Conservation (phyloP, 2,329 filamentous ascomycete species). For the Cordyceps javanica region DNA sequence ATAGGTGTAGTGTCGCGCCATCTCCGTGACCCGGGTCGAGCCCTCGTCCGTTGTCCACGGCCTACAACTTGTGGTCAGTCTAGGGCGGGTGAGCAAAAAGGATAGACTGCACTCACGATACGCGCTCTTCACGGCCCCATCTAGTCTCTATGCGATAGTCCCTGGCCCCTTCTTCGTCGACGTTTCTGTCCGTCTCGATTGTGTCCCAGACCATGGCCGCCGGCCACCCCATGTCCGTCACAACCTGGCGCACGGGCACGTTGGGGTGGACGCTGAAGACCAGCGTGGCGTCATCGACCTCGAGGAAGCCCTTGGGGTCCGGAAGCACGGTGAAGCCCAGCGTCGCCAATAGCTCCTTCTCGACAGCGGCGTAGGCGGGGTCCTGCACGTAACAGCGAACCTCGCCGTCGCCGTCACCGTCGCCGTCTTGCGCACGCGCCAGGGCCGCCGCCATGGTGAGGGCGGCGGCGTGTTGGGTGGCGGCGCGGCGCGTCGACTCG, state of each 20-base stretch:
- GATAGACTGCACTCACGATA: neutral
- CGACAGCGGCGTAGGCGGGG: conserved; percentile 9
- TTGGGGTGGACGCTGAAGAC: conserved; percentile 15
- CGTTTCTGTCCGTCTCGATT: neutral
- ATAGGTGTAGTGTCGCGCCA: neutral
- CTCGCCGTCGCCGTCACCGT: neutral
- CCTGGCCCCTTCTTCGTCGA: neutral
- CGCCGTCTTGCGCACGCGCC: neutral
- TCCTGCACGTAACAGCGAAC: conserved; percentile 13
- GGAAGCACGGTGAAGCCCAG: conserved; percentile 13
- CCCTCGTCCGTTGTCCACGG: neutral
- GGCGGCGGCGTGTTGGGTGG: conserved; percentile 20
- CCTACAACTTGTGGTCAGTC: neutral
- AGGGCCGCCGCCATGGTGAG: conserved; percentile 8
- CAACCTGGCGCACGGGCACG: conserved; percentile 19
- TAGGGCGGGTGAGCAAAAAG: neutral
- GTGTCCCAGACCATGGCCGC: conserved; percentile 18
- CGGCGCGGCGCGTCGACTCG: neutral
- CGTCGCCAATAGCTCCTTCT: conserved; percentile 6
- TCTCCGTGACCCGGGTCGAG: neutral
- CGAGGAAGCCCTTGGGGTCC: conserved; percentile 16
- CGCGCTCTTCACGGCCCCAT: neutral
- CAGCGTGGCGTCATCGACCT: conserved; percentile 16
- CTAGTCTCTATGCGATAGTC: neutral
- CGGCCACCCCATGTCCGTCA: conserved; percentile 17